These are phyloP conservation scores for Aspergillus nidulans DNA, from an alignment of 495 filamentous ascomycete species.

Conservation along the genomic window DNA sequence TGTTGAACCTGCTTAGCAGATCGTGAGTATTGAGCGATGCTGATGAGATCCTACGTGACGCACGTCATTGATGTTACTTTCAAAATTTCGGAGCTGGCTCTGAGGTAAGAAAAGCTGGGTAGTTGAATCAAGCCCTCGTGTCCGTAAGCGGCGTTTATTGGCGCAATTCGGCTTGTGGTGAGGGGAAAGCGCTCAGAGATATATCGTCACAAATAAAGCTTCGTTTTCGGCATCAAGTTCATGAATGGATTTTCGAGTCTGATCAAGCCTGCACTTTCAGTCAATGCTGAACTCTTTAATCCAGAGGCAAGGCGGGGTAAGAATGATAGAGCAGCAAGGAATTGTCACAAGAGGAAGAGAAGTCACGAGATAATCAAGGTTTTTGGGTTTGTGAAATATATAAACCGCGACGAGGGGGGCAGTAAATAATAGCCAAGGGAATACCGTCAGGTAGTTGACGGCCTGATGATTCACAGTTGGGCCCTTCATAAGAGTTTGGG, in stretches of 20 bases:
- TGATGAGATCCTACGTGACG: slow-evolving; percentile 7
- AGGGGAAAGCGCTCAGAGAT: not conserved
- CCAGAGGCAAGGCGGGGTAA: not conserved
- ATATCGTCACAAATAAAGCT: not conserved
- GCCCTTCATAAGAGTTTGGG: slow-evolving; percentile 1
- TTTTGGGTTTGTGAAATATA: not conserved
- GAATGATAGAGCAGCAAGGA: not conserved
- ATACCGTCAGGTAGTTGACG: slow-evolving; percentile 6
- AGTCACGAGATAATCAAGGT: not conserved
- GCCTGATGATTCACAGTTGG: slow-evolving; percentile 11
- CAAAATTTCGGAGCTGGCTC: not conserved
- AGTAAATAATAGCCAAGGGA: not conserved
- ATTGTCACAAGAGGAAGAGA: not conserved
- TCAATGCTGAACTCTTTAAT: not conserved
- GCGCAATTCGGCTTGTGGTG: not conserved
- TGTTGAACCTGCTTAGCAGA: slow-evolving; percentile 39
- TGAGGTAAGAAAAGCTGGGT: not conserved
- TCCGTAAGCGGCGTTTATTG: not conserved
- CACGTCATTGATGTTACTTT: slow-evolving; percentile 16
- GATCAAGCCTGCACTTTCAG: not conserved
- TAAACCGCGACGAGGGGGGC: not conserved
- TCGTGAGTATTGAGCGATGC: slow-evolving; percentile 8
- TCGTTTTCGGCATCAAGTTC: not conserved
- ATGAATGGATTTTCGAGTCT: not conserved
- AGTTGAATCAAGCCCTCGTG: not conserved